These are phyloP conservation scores for Metschnikowia cubensis DNA, from an alignment of 805 yeast species.

Conservation along the genomic window DNA sequence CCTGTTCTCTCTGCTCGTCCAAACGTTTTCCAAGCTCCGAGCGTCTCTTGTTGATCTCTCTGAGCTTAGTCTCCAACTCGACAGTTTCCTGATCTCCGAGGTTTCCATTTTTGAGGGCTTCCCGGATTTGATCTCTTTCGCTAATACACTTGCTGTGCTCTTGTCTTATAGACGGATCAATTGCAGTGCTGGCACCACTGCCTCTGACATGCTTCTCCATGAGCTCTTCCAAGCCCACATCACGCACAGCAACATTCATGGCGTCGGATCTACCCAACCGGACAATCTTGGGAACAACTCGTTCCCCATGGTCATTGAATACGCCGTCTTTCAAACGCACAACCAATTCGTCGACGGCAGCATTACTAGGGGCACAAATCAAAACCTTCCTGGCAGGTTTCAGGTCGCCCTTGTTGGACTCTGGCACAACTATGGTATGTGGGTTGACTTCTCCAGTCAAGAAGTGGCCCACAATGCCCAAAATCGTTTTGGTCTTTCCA, in stretches of 20 bases:
- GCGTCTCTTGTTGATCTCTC: constrained; percentile 56
- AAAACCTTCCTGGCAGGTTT: constrained; percentile 52
- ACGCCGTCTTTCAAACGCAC: constrained; percentile 77
- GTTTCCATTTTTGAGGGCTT: constrained; percentile 27
- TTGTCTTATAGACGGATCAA: constrained; percentile 47
- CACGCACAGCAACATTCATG: constrained; percentile 75
- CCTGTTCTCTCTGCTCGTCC: constrained; percentile 75
- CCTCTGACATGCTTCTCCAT: constrained; percentile 60
- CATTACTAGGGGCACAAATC: constrained; percentile 97
- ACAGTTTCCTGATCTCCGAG: constrained; percentile 40
- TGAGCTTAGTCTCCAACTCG: constrained; percentile 46
- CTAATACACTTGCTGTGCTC: constrained; percentile 49
- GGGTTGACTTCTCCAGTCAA: constrained; percentile 26
- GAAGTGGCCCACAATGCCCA: constrained; percentile 83
- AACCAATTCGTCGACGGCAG: constrained; percentile 96
- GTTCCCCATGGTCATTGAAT: constrained; percentile 47
- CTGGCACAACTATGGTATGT: constrained; percentile 19
- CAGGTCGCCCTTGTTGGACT: constrained; percentile 26
- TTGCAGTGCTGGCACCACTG: constrained; percentile 33
- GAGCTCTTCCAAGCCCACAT: constrained; percentile 78
- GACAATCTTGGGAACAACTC: constrained; percentile 63
- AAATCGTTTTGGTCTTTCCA: constrained; percentile 95
- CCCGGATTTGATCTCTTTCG: constrained; percentile 55
- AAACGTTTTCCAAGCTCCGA: constrained; percentile 67
- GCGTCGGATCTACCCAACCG: constrained; percentile 90